Base-by-base conservation (phyloP, 75 land plant genomes). In the Pinus tabuliformis region DNA sequence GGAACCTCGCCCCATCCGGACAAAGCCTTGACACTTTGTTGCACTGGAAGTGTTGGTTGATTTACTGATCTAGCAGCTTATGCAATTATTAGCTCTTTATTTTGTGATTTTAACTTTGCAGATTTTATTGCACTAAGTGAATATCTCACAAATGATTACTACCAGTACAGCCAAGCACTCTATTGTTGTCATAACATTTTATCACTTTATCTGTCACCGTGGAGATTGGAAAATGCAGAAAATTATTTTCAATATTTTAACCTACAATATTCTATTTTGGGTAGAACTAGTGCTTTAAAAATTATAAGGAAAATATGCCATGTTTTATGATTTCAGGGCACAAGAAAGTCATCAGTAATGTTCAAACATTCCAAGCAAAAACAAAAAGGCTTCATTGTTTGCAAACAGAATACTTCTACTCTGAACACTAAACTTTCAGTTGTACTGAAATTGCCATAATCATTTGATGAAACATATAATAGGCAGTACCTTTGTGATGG, bases 401-500 rank as follows among this genome's bases (percentile, higher is more conserved):
- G 49, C 11, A n/a, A 39, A 6, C n/a, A 68, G 1, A 42, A 39
- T 68, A 30, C 22, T 39, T 68, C 52, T 42, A 68, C 11, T 68
- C 22, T 45, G 11, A 68, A 12, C n/a, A 18, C 72, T 12, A 68
- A 24, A 42, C 42, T 28, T 24, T 26, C 30, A 62, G 8, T 64
- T 37, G 18, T 64, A 17, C n/a, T 58, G 11, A 49, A 49, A 9
- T 49, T 49, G 1, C 54, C 54, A 49, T 49, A 49, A 49, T 9
- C 54, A 49, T 49, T 49, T 49, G 54, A 49, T 49, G 54, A 49
- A 49, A 68, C 9, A 45, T 30, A 57, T 52, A 59, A 68, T 62
- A 20, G 8, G 61, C 15, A 6, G 52, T 77, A 96, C 99, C 95
- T 89, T 87, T 75, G 99, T 95, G 80, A 97, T 86, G 45, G 99